A percentile compares a stretch with the other conserved stretches of the same genome.
Evolutionary conservation across 2,329 filamentous ascomycete genomes (phyloP).

Genomic region (Colletotrichum coccodes): DNA sequence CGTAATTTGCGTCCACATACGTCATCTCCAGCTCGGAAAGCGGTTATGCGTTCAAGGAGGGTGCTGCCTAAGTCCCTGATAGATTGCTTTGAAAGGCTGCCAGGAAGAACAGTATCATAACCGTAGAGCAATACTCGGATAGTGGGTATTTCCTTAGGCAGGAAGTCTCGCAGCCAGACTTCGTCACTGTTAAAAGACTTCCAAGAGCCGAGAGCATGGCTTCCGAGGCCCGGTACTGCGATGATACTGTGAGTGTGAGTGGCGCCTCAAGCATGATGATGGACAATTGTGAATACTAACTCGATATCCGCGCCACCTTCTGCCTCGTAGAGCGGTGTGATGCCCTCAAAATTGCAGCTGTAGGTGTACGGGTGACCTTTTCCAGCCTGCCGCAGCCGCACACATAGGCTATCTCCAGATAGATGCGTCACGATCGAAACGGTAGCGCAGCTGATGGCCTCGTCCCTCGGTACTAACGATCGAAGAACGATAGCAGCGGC

Average conservation of each 20-base stretch:
- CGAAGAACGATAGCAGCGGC: neutral
- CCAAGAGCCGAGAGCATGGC: conserved; percentile 42
- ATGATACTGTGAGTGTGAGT: conserved; percentile 39
- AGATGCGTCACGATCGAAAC: neutral
- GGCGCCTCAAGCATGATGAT: too few relatives aligned
- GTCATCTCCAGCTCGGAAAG: conserved; percentile 27
- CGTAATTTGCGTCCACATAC: too few relatives aligned
- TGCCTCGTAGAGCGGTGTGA: conserved; percentile 39
- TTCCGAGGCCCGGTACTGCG: conserved; percentile 41
- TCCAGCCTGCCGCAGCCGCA: neutral
- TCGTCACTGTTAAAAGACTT: conserved; percentile 37
- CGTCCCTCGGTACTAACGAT: neutral
- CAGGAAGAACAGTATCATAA: conserved; percentile 39
- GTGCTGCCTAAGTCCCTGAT: conserved; percentile 33
- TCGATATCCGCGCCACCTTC: conserved; percentile 31
- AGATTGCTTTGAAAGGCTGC: conserved; percentile 35
- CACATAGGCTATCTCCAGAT: neutral
- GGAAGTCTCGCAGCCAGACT: conserved; percentile 43
- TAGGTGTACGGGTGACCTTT: conserved; percentile 26
- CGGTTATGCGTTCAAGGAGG: conserved; percentile 32
- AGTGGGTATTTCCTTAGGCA: conserved; percentile 36
- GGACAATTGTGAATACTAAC: too few relatives aligned
- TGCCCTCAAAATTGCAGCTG: conserved; percentile 36
- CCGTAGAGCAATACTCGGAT: conserved; percentile 42
- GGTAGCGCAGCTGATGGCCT: neutral